phyloP scores from a whole-genome alignment of 106 monocot species.

The Xerophyta viscosa region DNA sequence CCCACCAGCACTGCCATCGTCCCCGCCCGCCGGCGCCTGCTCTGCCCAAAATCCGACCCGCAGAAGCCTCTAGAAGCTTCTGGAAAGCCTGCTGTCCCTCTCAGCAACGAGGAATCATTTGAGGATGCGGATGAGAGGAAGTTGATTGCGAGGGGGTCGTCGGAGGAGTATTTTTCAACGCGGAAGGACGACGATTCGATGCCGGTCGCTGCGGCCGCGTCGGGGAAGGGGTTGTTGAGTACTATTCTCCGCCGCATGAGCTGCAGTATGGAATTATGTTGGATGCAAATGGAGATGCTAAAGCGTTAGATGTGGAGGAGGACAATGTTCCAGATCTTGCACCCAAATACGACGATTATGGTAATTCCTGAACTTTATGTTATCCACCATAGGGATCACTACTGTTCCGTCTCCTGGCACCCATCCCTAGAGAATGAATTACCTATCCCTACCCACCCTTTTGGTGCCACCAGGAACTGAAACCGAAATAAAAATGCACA shows the following conservation, averaged over 20 bases:
- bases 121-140: background rate
- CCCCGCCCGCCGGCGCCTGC: background rate
- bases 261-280: background rate
- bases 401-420: no score
- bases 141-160: background rate
- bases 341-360: slow-evolving; percentile 1
- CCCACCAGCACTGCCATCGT: slow-evolving; percentile 15
- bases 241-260: background rate
- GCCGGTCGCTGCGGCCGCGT: background rate
- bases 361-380: background rate
- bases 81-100: background rate
- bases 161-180: slow-evolving; percentile 23
- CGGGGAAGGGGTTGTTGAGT: background rate
- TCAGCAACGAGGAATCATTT: background rate
- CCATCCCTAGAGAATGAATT: no score
- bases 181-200: slow-evolving; percentile 1
- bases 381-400: background rate
- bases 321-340: background rate
- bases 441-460: no score
- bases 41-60: background rate
- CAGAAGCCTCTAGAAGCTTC: background rate
- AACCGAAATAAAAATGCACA: no score
- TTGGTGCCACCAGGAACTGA: no score
- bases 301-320: background rate
- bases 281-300: background rate